Evolutionary conservation across 139 green algal species (phyloP), one percentile per base, ranked within the genome.

Genomic region (Parachlorella kessleri): DNA sequence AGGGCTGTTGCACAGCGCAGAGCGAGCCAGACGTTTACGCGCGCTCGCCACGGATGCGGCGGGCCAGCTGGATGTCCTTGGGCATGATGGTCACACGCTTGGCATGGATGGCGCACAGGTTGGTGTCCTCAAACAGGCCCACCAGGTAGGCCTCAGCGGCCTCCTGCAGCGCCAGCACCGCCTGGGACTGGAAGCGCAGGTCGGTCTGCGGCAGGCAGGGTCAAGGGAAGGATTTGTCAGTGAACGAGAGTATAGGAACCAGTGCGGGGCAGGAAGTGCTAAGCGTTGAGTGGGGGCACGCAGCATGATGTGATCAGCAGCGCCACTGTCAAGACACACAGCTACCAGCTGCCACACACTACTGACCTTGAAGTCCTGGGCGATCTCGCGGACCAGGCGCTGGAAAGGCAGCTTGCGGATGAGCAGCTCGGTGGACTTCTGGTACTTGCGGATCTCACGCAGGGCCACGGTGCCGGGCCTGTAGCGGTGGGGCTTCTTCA

Each of bases 331-430:
- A n/a, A n/a, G n/a, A n/a, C n/a, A n/a, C n/a, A n/a, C n/a, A n/a
- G n/a, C n/a, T n/a, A n/a, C n/a, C n/a, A n/a, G n/a, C n/a, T n/a
- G n/a, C n/a, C n/a, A n/a, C n/a, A n/a, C n/a, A n/a, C n/a, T 18
- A 18, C 24, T 40, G 28, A 24, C n/a, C 93, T 99, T 98, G 96
- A 98, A 99, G 90, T 99, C 96, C 92, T 98, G 95, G 42, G 96
- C 95, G 72, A 99, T 99, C 89, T 99, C 96, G 70, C 96, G 91
- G 18, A 99, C 96, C 72, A 99, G 89, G 68, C 95, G 90, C 91
- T 98, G 95, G 88, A 98, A 98, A 72, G 95, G 95, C 79, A 98
- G 90, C 92, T 98, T 98, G 84, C 95, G 91, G 88, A 98, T 98
- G n/a, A 98, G 92, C 83, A 94, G 87, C 87, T 98, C 93, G 6